phyloP scores from a whole-genome alignment of 371 early-diverging fungal genomes.

The Synchytrium microbalum region DNA sequence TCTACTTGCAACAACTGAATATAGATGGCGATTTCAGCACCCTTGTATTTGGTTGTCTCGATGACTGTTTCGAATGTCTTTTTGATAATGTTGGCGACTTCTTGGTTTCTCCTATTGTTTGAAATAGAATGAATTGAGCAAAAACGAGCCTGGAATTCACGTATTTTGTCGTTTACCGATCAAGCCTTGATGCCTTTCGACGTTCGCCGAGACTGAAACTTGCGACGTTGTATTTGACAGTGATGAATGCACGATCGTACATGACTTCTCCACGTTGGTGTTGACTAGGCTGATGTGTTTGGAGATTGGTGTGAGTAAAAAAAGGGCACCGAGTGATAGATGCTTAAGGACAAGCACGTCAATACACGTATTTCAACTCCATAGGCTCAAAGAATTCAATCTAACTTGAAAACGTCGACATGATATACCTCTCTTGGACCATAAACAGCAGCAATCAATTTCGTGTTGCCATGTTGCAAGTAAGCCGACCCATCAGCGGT shows the following conservation, averaged over 20 bases:
- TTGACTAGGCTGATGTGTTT: conserved; percentile 29
- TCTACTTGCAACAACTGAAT: conserved; percentile 84
- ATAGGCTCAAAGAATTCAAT: conserved; percentile 24
- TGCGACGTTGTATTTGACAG: conserved; percentile 84
- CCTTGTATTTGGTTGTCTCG: conserved; percentile 73
- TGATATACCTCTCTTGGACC: conserved; percentile 70
- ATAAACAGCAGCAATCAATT: conserved; percentile 84
- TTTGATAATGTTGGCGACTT: conserved; percentile 61
- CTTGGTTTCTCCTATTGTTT: conserved; percentile 65
- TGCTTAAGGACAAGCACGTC: conserved; percentile 28
- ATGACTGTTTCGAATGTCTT: conserved; percentile 83
- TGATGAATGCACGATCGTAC: conserved; percentile 76
- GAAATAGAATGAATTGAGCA: not conserved
- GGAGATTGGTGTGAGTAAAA: not conserved
- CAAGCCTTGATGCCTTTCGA: conserved; percentile 67
- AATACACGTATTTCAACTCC: conserved; percentile 25
- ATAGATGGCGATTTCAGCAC: conserved; percentile 76
- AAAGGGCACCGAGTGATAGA: conserved; percentile 59
- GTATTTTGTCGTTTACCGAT: conserved; percentile 49
- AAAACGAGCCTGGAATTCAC: conserved; percentile 14
- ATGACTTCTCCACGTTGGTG: conserved; percentile 47
- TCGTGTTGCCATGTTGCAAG: conserved; percentile 75
- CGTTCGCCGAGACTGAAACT: conserved; percentile 88
- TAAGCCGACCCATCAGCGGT: conserved; percentile 89
- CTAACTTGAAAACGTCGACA: not conserved